Evolutionary conservation across 176 grass and related monocot genomes (phyloP).

Genomic region (Hordeum vulgare): DNA sequence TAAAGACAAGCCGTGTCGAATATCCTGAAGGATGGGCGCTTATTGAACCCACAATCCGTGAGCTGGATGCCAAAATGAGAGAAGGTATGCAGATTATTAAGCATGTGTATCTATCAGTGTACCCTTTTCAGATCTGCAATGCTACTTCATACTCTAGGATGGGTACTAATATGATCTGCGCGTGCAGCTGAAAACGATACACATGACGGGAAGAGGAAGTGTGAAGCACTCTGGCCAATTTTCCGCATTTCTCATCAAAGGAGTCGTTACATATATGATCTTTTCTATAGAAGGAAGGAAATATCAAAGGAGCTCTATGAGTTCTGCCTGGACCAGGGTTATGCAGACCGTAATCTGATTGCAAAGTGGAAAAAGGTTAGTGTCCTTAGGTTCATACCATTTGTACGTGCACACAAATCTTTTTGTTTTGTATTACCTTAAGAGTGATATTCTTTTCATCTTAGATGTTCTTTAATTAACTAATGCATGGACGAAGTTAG

Average conservation of each 20-base stretch:
- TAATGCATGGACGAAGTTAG: neutral
- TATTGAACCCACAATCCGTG: constrained; percentile 79
- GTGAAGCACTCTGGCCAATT: constrained; percentile 83
- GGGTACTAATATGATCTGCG: neutral
- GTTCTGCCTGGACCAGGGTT: constrained; percentile 81
- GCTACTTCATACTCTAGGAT: neutral
- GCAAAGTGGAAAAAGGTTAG: constrained; percentile 93
- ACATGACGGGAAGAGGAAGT: constrained; percentile 88
- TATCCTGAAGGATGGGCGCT: constrained; percentile 94
- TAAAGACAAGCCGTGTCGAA: constrained; percentile 4
- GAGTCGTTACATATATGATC: constrained; percentile 82
- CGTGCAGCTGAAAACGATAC: constrained; percentile 88
- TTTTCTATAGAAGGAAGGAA: constrained; percentile 83
- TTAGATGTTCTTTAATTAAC: neutral
- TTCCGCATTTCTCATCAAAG: constrained; percentile 85
- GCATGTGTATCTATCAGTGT: neutral
- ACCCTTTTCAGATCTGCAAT: neutral
- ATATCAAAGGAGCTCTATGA: constrained; percentile 86
- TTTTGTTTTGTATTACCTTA: neutral
- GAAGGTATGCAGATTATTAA: constrained; percentile 38
- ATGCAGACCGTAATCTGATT: constrained; percentile 83
- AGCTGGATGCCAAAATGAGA: constrained; percentile 90
- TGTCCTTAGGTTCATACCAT: neutral
- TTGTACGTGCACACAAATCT: neutral
- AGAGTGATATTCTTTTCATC: neutral